These are phyloP conservation scores for Oryza nivara DNA, from an alignment of 176 grass and related monocot species.

Conservation along the genomic window DNA sequence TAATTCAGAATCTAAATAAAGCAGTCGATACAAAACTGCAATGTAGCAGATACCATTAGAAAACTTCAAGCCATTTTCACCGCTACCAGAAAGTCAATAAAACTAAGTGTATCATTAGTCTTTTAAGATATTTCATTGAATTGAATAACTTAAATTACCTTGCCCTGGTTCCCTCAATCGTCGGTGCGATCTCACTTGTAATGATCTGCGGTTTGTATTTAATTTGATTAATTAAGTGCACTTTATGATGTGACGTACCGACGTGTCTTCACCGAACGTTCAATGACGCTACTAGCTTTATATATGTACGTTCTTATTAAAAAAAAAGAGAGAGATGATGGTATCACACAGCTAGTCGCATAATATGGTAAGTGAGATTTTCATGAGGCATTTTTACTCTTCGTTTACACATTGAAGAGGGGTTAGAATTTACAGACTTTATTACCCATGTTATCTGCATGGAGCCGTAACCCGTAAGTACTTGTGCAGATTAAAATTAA, in stretches of 20 bases:
- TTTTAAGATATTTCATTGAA: background rate
- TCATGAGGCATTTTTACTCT: background rate
- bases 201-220: background rate
- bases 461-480: background rate
- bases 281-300: background rate
- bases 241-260: background rate
- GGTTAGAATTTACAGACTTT: background rate
- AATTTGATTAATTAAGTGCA: background rate
- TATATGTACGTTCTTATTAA: background rate
- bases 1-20: too few relatives aligned
- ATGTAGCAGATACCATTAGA: too few relatives aligned
- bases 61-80: too few relatives aligned
- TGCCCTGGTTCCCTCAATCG: background rate
- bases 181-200: slow-evolving; percentile 36
- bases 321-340: background rate
- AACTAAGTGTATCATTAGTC: too few relatives aligned
- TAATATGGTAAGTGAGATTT: background rate
- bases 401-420: background rate
- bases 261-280: background rate
- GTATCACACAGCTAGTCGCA: background rate
- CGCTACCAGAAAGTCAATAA: too few relatives aligned
- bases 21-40: too few relatives aligned
- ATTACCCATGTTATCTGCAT: background rate
- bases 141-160: background rate
- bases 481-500: background rate